A percentile compares a stretch with the other conserved stretches of the same genome.
Conservation (phyloP, 805 yeast species). For the Candida verbasci region DNA sequence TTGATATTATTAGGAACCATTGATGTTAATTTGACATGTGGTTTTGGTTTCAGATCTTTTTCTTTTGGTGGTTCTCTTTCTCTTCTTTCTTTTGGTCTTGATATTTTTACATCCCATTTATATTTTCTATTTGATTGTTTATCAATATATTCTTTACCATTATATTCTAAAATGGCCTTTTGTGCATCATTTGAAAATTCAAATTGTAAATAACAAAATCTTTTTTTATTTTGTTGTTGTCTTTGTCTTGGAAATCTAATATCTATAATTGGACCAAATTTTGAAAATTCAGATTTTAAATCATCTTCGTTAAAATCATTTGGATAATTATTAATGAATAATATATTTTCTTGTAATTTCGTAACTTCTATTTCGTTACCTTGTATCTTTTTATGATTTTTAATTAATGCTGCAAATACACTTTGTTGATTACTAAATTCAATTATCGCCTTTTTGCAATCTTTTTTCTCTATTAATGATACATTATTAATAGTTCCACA, state of each 20-base stretch:
- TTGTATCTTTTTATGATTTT: slow-evolving; percentile 45
- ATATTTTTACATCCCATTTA: slow-evolving; percentile 52
- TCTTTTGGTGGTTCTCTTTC: slow-evolving; percentile 21
- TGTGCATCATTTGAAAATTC: slow-evolving; percentile 38
- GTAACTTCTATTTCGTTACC: slow-evolving; percentile 43
- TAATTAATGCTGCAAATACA: slow-evolving; percentile 57
- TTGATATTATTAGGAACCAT: too few species aligned
- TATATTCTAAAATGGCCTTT: slow-evolving; percentile 35
- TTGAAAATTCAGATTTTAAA: slow-evolving; percentile 36
- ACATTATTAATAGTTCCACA: slow-evolving; percentile 55
- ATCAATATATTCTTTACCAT: slow-evolving; percentile 36
- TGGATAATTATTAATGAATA: slow-evolving; percentile 77
- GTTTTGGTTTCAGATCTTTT: too few species aligned
- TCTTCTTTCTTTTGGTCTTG: slow-evolving; percentile 49
- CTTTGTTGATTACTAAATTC: slow-evolving; percentile 50
- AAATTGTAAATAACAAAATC: slow-evolving; percentile 74
- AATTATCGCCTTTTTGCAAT: slow-evolving; percentile 43
- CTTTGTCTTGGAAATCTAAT: slow-evolving; percentile 67
- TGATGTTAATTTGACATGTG: too few species aligned
- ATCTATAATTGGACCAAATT: slow-evolving; percentile 40
- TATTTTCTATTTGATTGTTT: slow-evolving; percentile 19
- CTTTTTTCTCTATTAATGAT: slow-evolving; percentile 12
- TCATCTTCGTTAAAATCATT: slow-evolving; percentile 41
- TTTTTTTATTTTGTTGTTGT: slow-evolving; percentile 45
- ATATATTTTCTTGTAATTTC: slow-evolving; percentile 43